Conservation (phyloP, 1,139 yeast genomes). For the Magnusiomyces tetraspermus region DNA sequence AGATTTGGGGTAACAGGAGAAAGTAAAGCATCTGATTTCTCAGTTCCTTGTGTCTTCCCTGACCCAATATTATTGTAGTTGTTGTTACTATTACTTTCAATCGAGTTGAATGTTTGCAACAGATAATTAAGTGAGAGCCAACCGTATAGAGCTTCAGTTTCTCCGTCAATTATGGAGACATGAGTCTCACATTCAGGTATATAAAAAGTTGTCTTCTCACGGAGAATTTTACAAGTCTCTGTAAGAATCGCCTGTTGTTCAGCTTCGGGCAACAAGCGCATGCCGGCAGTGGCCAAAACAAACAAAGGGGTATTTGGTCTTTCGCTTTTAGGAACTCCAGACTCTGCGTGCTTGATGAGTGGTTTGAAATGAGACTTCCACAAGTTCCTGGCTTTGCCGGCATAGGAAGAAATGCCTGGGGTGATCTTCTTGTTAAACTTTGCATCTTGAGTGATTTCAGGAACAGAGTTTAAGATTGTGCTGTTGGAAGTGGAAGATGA, state of each 20-base stretch:
- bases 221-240: conserved; percentile 45
- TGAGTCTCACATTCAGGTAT: conserved; percentile 43
- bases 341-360: conserved; percentile 46
- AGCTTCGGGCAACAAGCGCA: conserved; percentile 53
- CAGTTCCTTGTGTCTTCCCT: too few relatives aligned
- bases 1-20: conserved; percentile 35
- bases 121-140: conserved; percentile 70
- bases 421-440: conserved; percentile 50
- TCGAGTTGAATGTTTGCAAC: conserved; percentile 40
- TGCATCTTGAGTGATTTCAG: conserved; percentile 37
- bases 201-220: conserved; percentile 44
- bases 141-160: conserved; percentile 68
- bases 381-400: conserved; percentile 36
- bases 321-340: conserved; percentile 55
- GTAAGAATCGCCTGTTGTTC: conserved; percentile 46
- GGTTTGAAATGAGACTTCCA: conserved; percentile 52
- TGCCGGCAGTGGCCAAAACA: conserved; percentile 77
- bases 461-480: conserved; percentile 16
- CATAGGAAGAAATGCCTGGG: conserved; percentile 61
- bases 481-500: too few relatives aligned
- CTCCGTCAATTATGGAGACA: conserved; percentile 62
- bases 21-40: neutral
- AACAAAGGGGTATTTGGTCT: conserved; percentile 65
- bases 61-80: too few relatives aligned
- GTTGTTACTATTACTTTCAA: too few relatives aligned